Conservation (phyloP, 2,329 filamentous ascomycete species). For the Thelonectria olida region DNA sequence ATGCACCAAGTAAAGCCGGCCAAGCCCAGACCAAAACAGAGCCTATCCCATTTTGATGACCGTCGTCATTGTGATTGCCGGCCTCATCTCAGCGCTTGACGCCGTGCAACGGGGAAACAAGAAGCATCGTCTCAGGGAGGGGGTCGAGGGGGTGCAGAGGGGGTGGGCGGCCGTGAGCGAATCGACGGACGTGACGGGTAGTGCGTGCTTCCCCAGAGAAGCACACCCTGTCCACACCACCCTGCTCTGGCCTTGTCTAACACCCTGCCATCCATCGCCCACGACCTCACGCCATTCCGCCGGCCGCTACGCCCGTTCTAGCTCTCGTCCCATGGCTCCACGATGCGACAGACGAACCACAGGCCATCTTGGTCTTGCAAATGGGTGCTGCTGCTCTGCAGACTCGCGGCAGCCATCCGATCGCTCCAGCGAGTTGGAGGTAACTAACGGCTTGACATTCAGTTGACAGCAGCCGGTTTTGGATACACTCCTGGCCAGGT, state of each 20-base stretch:
- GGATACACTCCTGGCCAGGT: too few relatives aligned
- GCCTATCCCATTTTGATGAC: conserved; percentile 10
- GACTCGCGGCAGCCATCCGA: conserved; percentile 33
- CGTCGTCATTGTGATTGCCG: conserved; percentile 33
- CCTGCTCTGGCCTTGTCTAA: neutral
- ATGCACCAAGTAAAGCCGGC: neutral
- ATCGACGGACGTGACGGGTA: conserved; percentile 21
- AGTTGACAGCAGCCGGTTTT: too few relatives aligned
- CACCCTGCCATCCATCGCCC: conserved; percentile 19
- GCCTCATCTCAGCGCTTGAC: conserved; percentile 8
- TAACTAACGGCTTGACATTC: conserved; percentile 13
- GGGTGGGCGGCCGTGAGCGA: conserved; percentile 23
- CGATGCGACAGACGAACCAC: conserved; percentile 36
- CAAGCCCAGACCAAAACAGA: conserved; percentile 9
- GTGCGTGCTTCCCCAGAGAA: conserved; percentile 35
- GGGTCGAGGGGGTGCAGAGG: conserved; percentile 24
- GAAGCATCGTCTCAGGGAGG: conserved; percentile 32
- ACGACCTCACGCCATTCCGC: conserved; percentile 42
- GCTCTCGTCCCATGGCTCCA: conserved; percentile 39
- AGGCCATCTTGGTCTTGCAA: conserved; percentile 15
- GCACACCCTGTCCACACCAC: conserved; percentile 26
- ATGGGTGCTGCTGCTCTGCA: conserved; percentile 17
- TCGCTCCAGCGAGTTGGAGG: conserved; percentile 15
- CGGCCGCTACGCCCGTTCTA: conserved; percentile 40
- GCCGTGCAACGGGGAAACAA: conserved; percentile 24